These are phyloP conservation scores for Gentiana macrophylla DNA, from an alignment of 257 asterid species.

Conservation along the genomic window DNA sequence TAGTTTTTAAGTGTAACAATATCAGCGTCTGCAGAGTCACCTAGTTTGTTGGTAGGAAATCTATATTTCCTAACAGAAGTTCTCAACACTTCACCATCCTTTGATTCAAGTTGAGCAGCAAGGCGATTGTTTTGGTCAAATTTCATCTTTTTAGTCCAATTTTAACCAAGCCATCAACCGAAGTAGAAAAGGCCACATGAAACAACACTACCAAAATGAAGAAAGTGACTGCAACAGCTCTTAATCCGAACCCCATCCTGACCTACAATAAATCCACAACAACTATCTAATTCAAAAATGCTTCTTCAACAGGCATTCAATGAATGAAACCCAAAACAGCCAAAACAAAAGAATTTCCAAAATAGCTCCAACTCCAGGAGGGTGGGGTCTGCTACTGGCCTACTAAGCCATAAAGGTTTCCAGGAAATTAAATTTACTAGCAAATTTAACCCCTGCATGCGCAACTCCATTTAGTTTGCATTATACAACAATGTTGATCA, in stretches of 20 bases:
- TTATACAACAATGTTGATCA: too few species aligned
- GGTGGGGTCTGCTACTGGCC: too few species aligned
- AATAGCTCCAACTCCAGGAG: too few species aligned
- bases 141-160: conserved; percentile 79
- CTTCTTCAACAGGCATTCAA: neutral
- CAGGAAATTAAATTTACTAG: too few species aligned
- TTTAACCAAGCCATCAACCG: conserved; percentile 68
- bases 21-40: conserved; percentile 52
- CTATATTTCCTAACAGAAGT: conserved; percentile 52
- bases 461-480: too few species aligned
- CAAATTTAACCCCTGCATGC: too few species aligned
- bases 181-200: conserved; percentile 43
- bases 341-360: too few species aligned
- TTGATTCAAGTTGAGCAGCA: conserved; percentile 67
- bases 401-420: too few species aligned
- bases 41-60: conserved; percentile 30
- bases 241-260: conserved; percentile 41
- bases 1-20: conserved; percentile 75
- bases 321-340: too few species aligned
- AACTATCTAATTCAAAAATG: neutral
- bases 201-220: conserved; percentile 45
- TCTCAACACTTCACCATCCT: conserved; percentile 47
- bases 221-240: conserved; percentile 24
- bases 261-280: conserved; percentile 21
- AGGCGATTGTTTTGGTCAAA: conserved; percentile 59